These are phyloP conservation scores for Calophaca sinica DNA, from an alignment of 306 rosid genomes.

Conservation along the genomic window DNA sequence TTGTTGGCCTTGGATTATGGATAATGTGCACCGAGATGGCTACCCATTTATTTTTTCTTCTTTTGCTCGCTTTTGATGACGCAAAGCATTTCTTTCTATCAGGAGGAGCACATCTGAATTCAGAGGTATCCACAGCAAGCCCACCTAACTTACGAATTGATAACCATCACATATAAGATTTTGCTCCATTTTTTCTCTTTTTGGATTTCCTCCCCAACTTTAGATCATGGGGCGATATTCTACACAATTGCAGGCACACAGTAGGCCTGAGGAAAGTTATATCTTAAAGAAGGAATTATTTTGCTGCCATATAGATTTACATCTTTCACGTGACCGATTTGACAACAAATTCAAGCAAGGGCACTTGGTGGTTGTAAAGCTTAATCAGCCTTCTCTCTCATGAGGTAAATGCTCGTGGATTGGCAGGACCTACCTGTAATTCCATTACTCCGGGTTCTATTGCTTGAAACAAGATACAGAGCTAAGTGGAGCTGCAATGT, in stretches of 20 bases:
- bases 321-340: conserved; percentile 22
- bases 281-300: neutral
- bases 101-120: conserved; percentile 38
- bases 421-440: conserved; percentile 13
- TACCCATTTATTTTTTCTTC: conserved; percentile 9
- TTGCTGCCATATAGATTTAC: conserved; percentile 35
- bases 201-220: conserved; percentile 30
- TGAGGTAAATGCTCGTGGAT: conserved; percentile 22
- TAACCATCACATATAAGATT: conserved; percentile 38
- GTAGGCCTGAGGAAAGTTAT: conserved; percentile 18
- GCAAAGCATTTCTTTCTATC: conserved; percentile 43
- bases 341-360: conserved; percentile 29
- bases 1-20: neutral
- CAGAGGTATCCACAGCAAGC: conserved; percentile 24
- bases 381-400: conserved; percentile 25
- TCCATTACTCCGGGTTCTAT: conserved; percentile 16
- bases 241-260: conserved; percentile 6
- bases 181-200: neutral
- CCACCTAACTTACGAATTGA: conserved; percentile 24
- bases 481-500: neutral
- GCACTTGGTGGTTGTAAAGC: conserved; percentile 31
- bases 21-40: neutral
- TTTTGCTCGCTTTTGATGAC: conserved; percentile 19
- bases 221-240: conserved; percentile 1
- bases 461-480: conserved; percentile 34